Conservation (phyloP, 2,329 filamentous ascomycete species). For the Pestalotiopsis sp. region DNA sequence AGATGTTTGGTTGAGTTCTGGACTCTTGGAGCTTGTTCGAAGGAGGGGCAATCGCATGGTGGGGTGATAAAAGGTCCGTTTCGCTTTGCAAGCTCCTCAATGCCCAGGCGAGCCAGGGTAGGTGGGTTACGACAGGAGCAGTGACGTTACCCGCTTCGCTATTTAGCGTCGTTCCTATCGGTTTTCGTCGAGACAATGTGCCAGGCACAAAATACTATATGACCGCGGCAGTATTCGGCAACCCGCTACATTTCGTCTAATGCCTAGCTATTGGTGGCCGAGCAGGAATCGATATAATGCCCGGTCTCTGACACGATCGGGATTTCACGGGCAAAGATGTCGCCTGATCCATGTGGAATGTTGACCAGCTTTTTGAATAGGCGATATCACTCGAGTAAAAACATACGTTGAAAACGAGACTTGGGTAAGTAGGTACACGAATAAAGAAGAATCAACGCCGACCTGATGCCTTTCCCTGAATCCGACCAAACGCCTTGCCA, state of each 20-base stretch:
- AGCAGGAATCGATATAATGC: not conserved
- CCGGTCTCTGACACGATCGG: not conserved
- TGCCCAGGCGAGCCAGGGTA: not conserved
- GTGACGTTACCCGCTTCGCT: conserved; percentile 10
- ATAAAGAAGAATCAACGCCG: conserved; percentile 1
- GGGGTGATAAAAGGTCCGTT: conserved; percentile 4
- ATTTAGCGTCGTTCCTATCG: conserved; percentile 8
- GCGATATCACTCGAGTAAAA: not conserved
- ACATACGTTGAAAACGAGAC: not conserved
- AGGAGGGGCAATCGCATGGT: conserved; percentile 10
- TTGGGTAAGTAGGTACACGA: not conserved
- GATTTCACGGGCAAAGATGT: not conserved
- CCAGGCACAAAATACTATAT: not conserved
- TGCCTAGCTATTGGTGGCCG: not conserved
- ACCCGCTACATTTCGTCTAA: not conserved
- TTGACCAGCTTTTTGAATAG: no score
- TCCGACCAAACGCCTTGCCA: conserved; percentile 5
- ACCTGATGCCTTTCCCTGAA: not conserved
- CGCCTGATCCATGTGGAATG: no score
- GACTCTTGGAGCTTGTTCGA: not conserved
- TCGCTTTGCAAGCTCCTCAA: not conserved
- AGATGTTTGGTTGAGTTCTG: conserved; percentile 10
- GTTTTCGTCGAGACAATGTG: conserved; percentile 1
- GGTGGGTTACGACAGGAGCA: not conserved
- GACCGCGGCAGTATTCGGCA: conserved; percentile 11